Base-by-base conservation (phyloP, 306 rosid species). In the Betula pendula region DNA sequence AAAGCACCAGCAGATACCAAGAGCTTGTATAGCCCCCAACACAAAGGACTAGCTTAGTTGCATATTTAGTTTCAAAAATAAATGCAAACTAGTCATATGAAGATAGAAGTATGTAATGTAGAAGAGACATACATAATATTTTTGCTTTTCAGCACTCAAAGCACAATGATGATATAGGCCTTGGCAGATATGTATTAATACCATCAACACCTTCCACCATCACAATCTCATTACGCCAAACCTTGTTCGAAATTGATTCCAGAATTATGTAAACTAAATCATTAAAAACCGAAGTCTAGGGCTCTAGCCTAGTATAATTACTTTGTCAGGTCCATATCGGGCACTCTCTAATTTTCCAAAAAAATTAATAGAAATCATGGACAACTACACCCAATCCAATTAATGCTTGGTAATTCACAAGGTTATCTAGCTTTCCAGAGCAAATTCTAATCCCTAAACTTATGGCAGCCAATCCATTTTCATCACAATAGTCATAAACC, bases 1-100 rank as follows among this genome's bases (percentile, higher is more conserved):
- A 86, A 60, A 48, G 19, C 68, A n/a, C 16, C 48, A 60, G 48
- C 60, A 73, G 29, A 75, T 43, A 27, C 77, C 44, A 65, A 69
- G 19, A 60, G 19, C 66, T 52, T 27, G 16, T 8, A 25, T 50
- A 66, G 19, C 43, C 56, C 55, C 25, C 25, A 19, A 3, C 53
- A 25, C 45, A 33, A 65, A 33, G 43, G 2, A 33, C 0, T 16
- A 16, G 45, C 69, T 17, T 33, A 14, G 14, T 33, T 1, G 2
- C 8, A 9, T 33, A 63, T 33, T n/a, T 16, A 8, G 69, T 63
- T 63, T 35, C 69, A 63, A 63, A 40, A 33, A 17, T 15, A 2
- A 60, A 19, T 60, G n/a, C 0, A 4, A 63, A 31, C 22, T 16
- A 33, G 69, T 38, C 45, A 16, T 35, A 19, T 9, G 20, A 3